Base-by-base conservation (phyloP, 805 yeast genomes). In the Candida silvicultrix region DNA sequence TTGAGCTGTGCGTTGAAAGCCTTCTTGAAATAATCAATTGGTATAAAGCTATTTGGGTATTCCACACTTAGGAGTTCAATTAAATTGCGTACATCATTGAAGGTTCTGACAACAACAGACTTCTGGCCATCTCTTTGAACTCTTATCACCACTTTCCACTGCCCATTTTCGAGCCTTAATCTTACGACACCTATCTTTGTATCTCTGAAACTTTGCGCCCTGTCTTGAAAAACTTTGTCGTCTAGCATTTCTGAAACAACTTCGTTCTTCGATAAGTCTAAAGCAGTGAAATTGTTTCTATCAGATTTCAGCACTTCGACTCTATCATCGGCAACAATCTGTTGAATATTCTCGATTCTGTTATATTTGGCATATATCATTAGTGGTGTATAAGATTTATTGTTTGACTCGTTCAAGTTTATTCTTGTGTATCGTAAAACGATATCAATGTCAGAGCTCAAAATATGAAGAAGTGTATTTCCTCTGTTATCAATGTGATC, bases 401-500 rank as follows among this genome's bases (percentile, higher is more conserved):
- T 54, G 58, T 88, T 90, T 18, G 75, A 61, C 47, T 73, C 75
- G 60, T 92, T 88, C 12, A 88, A 60, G 53, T 81, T 73, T 14
- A 74, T 51, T 9, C 54, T 56, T 6, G 72, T 62, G 7, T 61
- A 55, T 7, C 57, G 49, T 35, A 81, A 54, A 11, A 80, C 50
- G 2, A 66, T 49, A 28, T 64, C 58, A 25, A 86, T 62, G 15
- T 75, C 73, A 14, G 74, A 73, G 42, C 77, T 75, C 28, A 88
- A 66, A 3, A 85, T 74, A 63, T 92, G 98, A 29, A 92, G 65
- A 3, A 92, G 58, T 0, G 94, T 80, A 58, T 89, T 89, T 0
- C 92, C 92, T 45, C 78, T 74, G 20, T 60, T 63, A 58, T 92
- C 97, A 8, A 78, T 66, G 58, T 92, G 97, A 25, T 79, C 81